Base-by-base conservation (phyloP, 345 rosid genomes). In the Sonneratia caseolaris region DNA sequence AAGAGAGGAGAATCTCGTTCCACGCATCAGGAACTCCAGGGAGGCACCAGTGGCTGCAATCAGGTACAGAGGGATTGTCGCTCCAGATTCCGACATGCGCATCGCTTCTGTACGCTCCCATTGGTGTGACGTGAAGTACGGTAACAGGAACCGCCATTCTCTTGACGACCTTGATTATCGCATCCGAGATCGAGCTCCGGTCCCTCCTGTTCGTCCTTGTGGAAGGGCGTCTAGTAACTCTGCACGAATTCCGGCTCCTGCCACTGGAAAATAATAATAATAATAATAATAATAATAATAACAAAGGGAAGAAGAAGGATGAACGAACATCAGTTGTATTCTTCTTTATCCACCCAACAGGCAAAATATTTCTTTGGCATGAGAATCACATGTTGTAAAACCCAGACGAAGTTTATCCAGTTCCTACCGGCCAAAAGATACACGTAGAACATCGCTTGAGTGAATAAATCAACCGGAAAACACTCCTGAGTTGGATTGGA, bases 31-130 rank as follows among this genome's bases (percentile, higher is more conserved):
- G 92, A n/a, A 89, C 89, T 36, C 92, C 92, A 11, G 92, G 90
- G 9, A 87, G 85, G 77, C 92, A 89, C 92, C 89, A 87, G 70
- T 86, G 92, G 80, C 91, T 87, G 73, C 92, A 87, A 77, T 87
- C 96, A 14, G 90, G 84, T 53, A 89, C 89, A 2, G 77, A 79
- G 0, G 87, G 88, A 76, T 86, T 85, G 66, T 85, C 88, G 24
- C 89, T 84, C 90, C 96, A 87, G 37, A 70, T 68, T 37, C 90
- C 96, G 0, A 89, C 90, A 70, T 89, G 90, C 5, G 88, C 90
- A 51, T 87, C 96, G 11, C 84, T 78, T 70, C 92, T 82, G 76
- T 66, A 86, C 48, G 92, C 89, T 5, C 88, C 89, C 95, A 89
- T 86, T 0, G 81, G 86, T 6, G 92, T 89, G 51, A 87, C 95